These are phyloP conservation scores for Cyberlindnera amylophila DNA, from an alignment of 805 yeast genomes.

Conservation along the genomic window DNA sequence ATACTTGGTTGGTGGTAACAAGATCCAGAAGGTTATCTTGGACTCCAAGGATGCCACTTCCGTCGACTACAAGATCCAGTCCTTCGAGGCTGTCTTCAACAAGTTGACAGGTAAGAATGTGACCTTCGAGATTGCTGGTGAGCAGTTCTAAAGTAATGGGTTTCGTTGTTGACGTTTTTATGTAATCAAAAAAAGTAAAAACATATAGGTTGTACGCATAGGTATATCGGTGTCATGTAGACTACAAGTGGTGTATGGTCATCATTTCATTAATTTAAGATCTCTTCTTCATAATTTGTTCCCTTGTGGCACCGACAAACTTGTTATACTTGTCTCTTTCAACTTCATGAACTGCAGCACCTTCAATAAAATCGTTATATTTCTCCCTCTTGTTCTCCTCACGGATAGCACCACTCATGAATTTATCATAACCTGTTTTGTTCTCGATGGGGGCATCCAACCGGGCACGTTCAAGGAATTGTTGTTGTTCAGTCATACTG, in stretches of 20 bases:
- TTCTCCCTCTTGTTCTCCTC: constrained; percentile 18
- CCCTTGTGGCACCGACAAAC: constrained; percentile 19
- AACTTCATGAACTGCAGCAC: constrained; percentile 18
- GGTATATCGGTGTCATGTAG: constrained; percentile 1
- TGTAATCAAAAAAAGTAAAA: not conserved
- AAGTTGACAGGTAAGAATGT: constrained; percentile 99
- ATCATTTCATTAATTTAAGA: no score
- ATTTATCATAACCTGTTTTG: constrained; percentile 18
- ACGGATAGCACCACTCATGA: constrained; percentile 21
- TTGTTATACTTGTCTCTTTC: constrained; percentile 15
- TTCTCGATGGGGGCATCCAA: constrained; percentile 3
- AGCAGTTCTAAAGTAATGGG: constrained; percentile 40
- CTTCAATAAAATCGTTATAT: constrained; percentile 22
- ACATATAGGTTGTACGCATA: constrained; percentile 4
- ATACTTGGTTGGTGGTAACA: constrained; percentile 98
- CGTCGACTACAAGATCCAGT: constrained; percentile 98
- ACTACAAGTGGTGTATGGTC: constrained; percentile 4
- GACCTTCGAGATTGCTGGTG: constrained; percentile 87
- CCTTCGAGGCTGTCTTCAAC: constrained; percentile 97
- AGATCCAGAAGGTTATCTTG: constrained; percentile 94
- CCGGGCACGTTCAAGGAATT: constrained; percentile 18
- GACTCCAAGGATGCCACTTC: constrained; percentile 96
- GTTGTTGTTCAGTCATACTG: constrained; percentile 19
- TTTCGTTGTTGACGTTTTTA: constrained; percentile 9
- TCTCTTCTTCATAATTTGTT: constrained; percentile 7